Percentiles rank a stretch among this genome's conserved stretches.
These are phyloP conservation scores for Atractiella rhizophila DNA, from an alignment of 768 basidiomycete genomes.

Conservation along the genomic window DNA sequence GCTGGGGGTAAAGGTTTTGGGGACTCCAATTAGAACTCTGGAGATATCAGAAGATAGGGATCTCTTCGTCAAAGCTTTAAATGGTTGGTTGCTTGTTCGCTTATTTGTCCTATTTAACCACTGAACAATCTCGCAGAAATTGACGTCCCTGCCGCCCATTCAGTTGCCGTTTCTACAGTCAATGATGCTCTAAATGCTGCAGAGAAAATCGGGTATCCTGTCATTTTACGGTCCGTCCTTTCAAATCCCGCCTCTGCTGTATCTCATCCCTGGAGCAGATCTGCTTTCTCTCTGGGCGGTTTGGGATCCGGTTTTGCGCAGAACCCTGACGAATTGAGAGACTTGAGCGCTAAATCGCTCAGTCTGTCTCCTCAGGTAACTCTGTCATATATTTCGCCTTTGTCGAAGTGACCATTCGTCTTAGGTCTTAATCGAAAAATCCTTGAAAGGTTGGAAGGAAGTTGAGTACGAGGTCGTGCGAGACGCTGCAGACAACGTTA, in stretches of 20 bases:
- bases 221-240: slow-evolving; percentile 82
- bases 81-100: slow-evolving; percentile 33
- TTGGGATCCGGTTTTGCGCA: slow-evolving; percentile 95
- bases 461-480: slow-evolving; percentile 98
- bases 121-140: slow-evolving; percentile 37
- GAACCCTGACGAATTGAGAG: slow-evolving; percentile 75
- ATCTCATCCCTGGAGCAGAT: no score
- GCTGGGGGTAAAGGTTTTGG: slow-evolving; percentile 72
- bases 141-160: slow-evolving; percentile 81
- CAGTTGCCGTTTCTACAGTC: slow-evolving; percentile 86
- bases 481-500: slow-evolving; percentile 87
- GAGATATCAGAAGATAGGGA: slow-evolving; percentile 94
- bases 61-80: slow-evolving; percentile 81
- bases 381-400: no score
- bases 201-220: slow-evolving; percentile 76
- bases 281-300: slow-evolving; percentile 87
- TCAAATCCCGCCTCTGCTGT: no score
- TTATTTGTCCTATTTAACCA: no score
- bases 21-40: slow-evolving; percentile 78
- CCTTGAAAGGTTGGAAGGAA: slow-evolving; percentile 99
- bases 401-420: no score
- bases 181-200: slow-evolving; percentile 79
- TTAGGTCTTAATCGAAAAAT: slow-evolving; percentile 89
- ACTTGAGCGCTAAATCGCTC: slow-evolving; percentile 73
- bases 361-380: slow-evolving; percentile 75